Evolutionary conservation across 768 basidiomycete species (phyloP).

Genomic region (Melanogaster broomeanus): DNA sequence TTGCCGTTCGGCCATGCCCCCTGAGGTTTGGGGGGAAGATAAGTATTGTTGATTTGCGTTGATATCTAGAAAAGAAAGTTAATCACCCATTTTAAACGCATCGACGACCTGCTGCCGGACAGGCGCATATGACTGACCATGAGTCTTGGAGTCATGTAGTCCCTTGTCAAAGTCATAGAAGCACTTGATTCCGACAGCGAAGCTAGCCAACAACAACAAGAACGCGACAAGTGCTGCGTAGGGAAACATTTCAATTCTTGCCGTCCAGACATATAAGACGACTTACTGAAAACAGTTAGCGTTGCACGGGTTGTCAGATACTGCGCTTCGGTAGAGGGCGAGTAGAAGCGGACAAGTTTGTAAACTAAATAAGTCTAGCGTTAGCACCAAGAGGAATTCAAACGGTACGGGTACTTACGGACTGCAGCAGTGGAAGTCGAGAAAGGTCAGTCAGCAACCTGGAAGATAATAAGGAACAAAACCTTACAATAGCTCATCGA

Average conservation of each 20-base stretch:
- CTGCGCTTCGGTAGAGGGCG: constrained; percentile 50
- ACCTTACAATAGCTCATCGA: constrained; percentile 74
- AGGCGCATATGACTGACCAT: constrained; percentile 57
- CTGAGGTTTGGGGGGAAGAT: constrained; percentile 38
- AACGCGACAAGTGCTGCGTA: constrained; percentile 71
- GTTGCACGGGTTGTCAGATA: constrained; percentile 80
- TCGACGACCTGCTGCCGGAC: constrained; percentile 26
- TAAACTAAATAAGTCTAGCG: constrained; percentile 52
- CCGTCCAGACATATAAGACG: not conserved
- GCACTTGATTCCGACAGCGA: constrained; percentile 75
- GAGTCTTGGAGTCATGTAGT: constrained; percentile 68
- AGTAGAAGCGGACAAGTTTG: constrained; percentile 83
- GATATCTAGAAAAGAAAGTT: constrained; percentile 43
- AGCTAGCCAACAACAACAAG: constrained; percentile 70
- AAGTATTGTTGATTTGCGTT: constrained; percentile 47
- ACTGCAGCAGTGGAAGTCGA: constrained; percentile 18
- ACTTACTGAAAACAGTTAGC: constrained; percentile 78
- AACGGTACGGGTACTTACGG: constrained; percentile 17
- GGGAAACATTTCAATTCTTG: not conserved
- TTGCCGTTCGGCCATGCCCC: constrained; percentile 48
- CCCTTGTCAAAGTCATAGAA: constrained; percentile 84
- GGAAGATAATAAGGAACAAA: not conserved
- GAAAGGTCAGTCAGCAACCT: constrained; percentile 1
- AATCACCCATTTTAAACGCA: constrained; percentile 38
- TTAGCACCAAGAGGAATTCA: not conserved